Conservation (phyloP, 2,329 filamentous ascomycete species). For the Penicillium glabrum region DNA sequence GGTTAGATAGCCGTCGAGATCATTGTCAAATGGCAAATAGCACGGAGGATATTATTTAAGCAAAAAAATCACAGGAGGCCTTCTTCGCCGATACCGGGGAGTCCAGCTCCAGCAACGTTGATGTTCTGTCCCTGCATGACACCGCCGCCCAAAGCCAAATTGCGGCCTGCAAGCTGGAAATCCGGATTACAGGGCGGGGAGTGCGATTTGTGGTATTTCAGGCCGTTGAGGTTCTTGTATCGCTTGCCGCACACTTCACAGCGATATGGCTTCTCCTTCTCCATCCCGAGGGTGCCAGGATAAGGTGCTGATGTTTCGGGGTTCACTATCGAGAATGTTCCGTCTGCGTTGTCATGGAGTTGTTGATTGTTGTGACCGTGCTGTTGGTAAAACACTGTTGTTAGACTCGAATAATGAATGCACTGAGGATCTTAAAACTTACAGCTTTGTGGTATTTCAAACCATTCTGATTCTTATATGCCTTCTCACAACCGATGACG, state of each 20-base stretch:
- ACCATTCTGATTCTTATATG: conserved; percentile 99
- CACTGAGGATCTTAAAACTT: conserved; percentile 31
- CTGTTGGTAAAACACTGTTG: conserved; percentile 29
- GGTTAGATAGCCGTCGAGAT: conserved; percentile 24
- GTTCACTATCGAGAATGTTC: conserved; percentile 97
- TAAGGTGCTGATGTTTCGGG: conserved; percentile 93
- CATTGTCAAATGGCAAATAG: conserved; percentile 25
- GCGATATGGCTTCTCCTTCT: conserved; percentile 98
- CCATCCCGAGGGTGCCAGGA: conserved; percentile 96
- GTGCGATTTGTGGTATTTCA: conserved; percentile 91
- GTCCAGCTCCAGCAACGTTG: conserved; percentile 49
- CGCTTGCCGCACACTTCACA: conserved; percentile 97
- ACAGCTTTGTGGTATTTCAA: conserved; percentile 82
- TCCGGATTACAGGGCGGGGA: conserved; percentile 90
- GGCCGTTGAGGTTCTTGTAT: conserved; percentile 97
- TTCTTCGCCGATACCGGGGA: conserved; percentile 48
- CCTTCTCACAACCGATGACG: conserved; percentile 97
- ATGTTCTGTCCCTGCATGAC: conserved; percentile 50
- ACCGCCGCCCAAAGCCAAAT: conserved; percentile 40
- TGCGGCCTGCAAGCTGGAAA: conserved; percentile 55
- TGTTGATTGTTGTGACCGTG: conserved; percentile 97
- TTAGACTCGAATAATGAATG: neutral
- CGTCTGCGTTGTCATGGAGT: conserved; percentile 92
- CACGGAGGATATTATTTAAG: conserved; percentile 22
- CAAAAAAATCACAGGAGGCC: conserved; percentile 34